Conservation (phyloP, 352 stramenopile species). For the Phytophthora aleatoria region DNA sequence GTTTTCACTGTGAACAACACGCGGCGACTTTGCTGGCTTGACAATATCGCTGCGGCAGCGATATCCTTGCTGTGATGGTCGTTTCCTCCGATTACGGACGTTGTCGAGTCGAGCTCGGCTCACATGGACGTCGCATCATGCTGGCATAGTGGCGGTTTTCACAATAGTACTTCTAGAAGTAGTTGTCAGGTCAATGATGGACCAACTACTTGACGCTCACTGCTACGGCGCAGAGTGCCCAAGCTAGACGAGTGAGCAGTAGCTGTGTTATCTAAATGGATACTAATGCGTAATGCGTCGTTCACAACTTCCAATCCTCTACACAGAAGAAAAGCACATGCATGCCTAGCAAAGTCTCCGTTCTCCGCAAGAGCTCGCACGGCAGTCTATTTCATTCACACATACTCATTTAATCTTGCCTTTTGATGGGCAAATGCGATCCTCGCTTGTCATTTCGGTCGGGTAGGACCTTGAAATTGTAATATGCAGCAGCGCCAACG, state of each 20-base stretch:
- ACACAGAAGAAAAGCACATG: neutral
- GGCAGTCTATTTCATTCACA: constrained; percentile 16
- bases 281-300: too few relatives aligned
- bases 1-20: neutral
- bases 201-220: too few relatives aligned
- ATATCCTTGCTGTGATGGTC: neutral
- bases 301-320: neutral
- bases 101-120: constrained; percentile 8
- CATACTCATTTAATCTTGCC: constrained; percentile 25
- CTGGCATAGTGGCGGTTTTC: neutral
- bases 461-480: constrained; percentile 70
- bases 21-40: neutral
- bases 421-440: constrained; percentile 47
- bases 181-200: too few relatives aligned
- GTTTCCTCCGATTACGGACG: constrained; percentile 3
- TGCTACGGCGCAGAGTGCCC: too few relatives aligned
- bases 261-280: too few relatives aligned
- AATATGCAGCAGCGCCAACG: constrained; percentile 69
- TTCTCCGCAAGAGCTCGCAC: neutral
- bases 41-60: neutral
- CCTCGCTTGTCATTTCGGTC: constrained; percentile 24
- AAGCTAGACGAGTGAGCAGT: neutral
- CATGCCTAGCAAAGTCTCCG: neutral
- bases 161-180: too few relatives aligned
- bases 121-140: constrained; percentile 14